Evolutionary conservation across 2,329 filamentous ascomycete genomes (phyloP).

Genomic region (Calonectria pteridis): DNA sequence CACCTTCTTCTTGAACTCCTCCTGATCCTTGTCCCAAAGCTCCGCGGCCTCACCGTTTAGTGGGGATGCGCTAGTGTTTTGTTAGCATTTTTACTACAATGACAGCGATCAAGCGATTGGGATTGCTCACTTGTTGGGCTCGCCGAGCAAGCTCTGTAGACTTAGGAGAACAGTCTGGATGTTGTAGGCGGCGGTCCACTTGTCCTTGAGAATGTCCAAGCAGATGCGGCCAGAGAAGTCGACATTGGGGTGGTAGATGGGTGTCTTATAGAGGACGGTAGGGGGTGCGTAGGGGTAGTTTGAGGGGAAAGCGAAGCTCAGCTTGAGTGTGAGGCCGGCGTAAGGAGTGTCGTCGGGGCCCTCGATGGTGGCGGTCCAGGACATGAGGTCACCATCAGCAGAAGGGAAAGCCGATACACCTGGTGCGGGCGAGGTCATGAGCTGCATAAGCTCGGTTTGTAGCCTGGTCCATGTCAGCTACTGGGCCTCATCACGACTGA

Average conservation of each 20-base stretch:
- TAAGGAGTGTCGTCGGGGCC: slow-evolving; percentile 95
- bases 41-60: slow-evolving; percentile 97
- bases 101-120: not conserved
- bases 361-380: slow-evolving; percentile 94
- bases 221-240: slow-evolving; percentile 98
- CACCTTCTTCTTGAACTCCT: slow-evolving; percentile 87
- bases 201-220: slow-evolving; percentile 97
- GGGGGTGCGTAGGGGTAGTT: slow-evolving; percentile 96
- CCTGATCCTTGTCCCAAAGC: slow-evolving; percentile 90
- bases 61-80: slow-evolving; percentile 75
- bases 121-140: slow-evolving; percentile 93
- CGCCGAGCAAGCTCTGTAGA: slow-evolving; percentile 92
- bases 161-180: slow-evolving; percentile 93
- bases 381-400: slow-evolving; percentile 88
- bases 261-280: slow-evolving; percentile 95
- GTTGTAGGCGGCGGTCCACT: slow-evolving; percentile 98
- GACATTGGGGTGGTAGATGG: slow-evolving; percentile 98
- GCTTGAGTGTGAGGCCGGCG: slow-evolving; percentile 88
- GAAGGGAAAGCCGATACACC: slow-evolving; percentile 96
- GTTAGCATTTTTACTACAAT: slow-evolving; percentile 31
- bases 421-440: slow-evolving; percentile 95
- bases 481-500: not conserved
- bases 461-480: slow-evolving; percentile 67
- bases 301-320: slow-evolving; percentile 88
- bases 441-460: slow-evolving; percentile 97